Evolutionary conservation across 169 alveolate species (phyloP).

Genomic region (Cryptosporidium tyzzeri): DNA sequence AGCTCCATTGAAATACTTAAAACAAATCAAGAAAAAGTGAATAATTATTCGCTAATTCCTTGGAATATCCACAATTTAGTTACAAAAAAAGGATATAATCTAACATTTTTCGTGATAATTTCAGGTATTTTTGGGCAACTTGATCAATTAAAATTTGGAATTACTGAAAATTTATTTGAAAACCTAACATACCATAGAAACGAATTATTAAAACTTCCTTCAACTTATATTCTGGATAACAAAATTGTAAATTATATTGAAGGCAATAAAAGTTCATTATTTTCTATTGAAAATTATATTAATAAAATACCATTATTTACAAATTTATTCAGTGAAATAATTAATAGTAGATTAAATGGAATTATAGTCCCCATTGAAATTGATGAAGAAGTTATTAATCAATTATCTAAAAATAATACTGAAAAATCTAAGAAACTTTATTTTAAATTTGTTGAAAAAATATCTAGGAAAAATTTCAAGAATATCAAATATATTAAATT

Average conservation of each 20-base stretch:
- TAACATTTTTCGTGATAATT: slow-evolving; percentile 29
- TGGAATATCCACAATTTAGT: slow-evolving; percentile 43
- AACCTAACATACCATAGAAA: slow-evolving; percentile 21
- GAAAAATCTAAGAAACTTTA: neutral
- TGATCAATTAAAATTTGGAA: neutral
- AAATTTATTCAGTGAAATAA: neutral
- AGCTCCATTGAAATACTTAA: neutral
- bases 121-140: neutral
- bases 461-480: neutral
- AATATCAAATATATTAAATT: neutral
- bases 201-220: slow-evolving; percentile 16
- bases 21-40: neutral
- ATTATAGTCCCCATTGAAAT: slow-evolving; percentile 2
- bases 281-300: neutral
- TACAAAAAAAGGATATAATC: slow-evolving; percentile 2
- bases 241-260: neutral
- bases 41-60: neutral
- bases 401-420: neutral
- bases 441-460: slow-evolving; percentile 18
- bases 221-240: slow-evolving; percentile 17
- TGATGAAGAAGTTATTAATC: neutral
- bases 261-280: neutral
- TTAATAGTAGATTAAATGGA: slow-evolving; percentile 5
- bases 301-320: neutral
- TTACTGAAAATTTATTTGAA: slow-evolving; percentile 15